Base-by-base conservation (phyloP, 176 grass and related monocot genomes). In the Oryza glumipatula region DNA sequence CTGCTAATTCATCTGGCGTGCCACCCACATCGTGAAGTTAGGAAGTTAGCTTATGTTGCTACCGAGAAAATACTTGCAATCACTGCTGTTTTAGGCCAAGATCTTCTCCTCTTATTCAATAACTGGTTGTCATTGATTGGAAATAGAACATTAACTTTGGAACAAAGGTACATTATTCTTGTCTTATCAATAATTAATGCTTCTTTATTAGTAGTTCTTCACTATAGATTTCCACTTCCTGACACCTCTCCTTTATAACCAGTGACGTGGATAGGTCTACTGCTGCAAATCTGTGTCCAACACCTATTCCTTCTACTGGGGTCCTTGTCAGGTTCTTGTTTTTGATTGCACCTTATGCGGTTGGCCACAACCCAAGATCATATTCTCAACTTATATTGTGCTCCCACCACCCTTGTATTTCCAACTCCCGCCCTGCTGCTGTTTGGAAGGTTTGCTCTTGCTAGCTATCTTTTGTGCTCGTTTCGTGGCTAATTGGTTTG, bases 311-410 rank as follows among this genome's bases (percentile, higher is more conserved):
- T 82, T 98, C 92, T 66, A 78, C 73, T 35, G 33, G 33, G 74
- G 47, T 91, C 71, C 82, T 98, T 73, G 88, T 95, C 67, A 98
- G 91, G 87, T 98, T 92, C 88, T 89, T 98, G 83, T 86, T 98
- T 89, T 66, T 98, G 13, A 87, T 98, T 88, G 91, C 95, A 73
- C 92, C 95, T 71, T 91, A 81, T 74, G 88, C 87, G n/a, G 73
- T 92, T 79, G 84, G 75, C 21, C 68, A 78, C 86, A 82, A 85
- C 60, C 65, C n/a, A n/a, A 86, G 75, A 83, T 91, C 92, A 60
- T 98, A 95, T 88, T 94, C 91, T 74, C 79, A 73, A 68, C 76
- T 98, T 66, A 86, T 95, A 28, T 82, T 98, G 77, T 98, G 89
- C 77, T 86, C 92, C 69, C 95, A 98, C 76, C 95, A 95, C 76